Conservation (phyloP, 2,329 filamentous ascomycete genomes). For the Botryotinia calthae region DNA sequence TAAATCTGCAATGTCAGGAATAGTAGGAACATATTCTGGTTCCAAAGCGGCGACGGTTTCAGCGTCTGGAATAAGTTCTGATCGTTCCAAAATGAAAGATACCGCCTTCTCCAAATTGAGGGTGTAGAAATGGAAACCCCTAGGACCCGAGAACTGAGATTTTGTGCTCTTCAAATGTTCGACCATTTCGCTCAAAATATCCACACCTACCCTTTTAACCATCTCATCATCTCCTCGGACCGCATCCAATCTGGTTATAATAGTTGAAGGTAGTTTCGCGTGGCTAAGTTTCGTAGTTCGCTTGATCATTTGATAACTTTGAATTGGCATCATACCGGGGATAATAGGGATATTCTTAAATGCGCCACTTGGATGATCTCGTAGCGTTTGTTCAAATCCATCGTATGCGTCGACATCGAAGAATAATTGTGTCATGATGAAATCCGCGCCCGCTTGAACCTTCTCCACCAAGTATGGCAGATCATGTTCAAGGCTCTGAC, state of each 20-base stretch:
- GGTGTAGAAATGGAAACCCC: slow-evolving; percentile 96
- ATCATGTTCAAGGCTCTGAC: slow-evolving; percentile 71
- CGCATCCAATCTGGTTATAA: slow-evolving; percentile 67
- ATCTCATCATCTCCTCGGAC: slow-evolving; percentile 78
- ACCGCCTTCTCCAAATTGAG: slow-evolving; percentile 95
- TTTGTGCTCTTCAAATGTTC: slow-evolving; percentile 67
- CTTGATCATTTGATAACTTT: slow-evolving; percentile 94
- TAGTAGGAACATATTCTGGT: slow-evolving; percentile 45
- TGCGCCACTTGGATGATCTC: slow-evolving; percentile 76
- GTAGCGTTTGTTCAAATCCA: slow-evolving; percentile 71
- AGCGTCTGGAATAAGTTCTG: slow-evolving; percentile 71
- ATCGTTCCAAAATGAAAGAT: slow-evolving; percentile 84
- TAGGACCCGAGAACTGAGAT: slow-evolving; percentile 55
- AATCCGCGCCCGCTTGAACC: slow-evolving; percentile 86
- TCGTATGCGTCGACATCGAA: slow-evolving; percentile 85
- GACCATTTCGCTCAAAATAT: slow-evolving; percentile 81
- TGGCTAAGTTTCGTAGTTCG: slow-evolving; percentile 93
- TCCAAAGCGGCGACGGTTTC: slow-evolving; percentile 41
- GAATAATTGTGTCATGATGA: slow-evolving; percentile 98
- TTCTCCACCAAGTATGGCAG: slow-evolving; percentile 89
- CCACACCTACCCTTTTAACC: slow-evolving; percentile 76
- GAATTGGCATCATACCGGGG: slow-evolving; percentile 94
- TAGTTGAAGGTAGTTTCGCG: slow-evolving; percentile 69
- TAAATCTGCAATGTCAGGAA: slow-evolving; percentile 22
- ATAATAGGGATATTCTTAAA: slow-evolving; percentile 90